Evolutionary conservation across 2,329 filamentous ascomycete species (phyloP), one percentile per base, ranked within the genome.

Genomic region (Salinomyces thailandicus): DNA sequence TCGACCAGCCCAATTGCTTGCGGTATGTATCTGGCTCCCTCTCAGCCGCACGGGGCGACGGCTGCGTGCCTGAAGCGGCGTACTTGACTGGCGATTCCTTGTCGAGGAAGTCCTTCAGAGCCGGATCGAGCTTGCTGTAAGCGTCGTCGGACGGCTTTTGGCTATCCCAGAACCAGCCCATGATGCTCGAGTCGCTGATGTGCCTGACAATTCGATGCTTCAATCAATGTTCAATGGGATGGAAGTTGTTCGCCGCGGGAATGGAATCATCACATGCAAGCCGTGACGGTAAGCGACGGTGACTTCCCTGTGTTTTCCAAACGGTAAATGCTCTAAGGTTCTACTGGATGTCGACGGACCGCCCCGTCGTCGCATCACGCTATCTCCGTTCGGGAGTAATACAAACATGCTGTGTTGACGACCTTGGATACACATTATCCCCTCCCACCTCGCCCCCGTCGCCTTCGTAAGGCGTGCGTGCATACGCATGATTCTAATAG

Each of bases 81-180:
- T 81, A 80, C 63, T 83, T 82, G 50, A 80, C 67, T 19, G 85
- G 81, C 17, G 83, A 80, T 66, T 93, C 84, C 62, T 80, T 78
- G 56, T 86, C 71, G 54, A 94, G 77, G 60, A 87, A 93, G 47
- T 89, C 81, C 53, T 81, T 81, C 38, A 94, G 73, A 46, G 79
- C 78, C 26, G 85, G 82, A 55, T 94, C 85, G 51, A 95, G 77
- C 50, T 82, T 79, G 50, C 72, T 70, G 47, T 85, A 70, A 16
- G 82, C 78, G 55, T 84, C 75, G 44, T 77, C 64, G 45, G 53
- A 50, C 35, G 44, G 45, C 15, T 19, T 28, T 11, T 47, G 47
- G n/a, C 54, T 60, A 39, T 68, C 65, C 73, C 74, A 78, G 43
- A 79, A 69, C 76, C 76, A 79, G 51, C 75, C 72, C 76, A 80